Conservation (phyloP, 805 yeast species). For the Clavispora vitiphila region DNA sequence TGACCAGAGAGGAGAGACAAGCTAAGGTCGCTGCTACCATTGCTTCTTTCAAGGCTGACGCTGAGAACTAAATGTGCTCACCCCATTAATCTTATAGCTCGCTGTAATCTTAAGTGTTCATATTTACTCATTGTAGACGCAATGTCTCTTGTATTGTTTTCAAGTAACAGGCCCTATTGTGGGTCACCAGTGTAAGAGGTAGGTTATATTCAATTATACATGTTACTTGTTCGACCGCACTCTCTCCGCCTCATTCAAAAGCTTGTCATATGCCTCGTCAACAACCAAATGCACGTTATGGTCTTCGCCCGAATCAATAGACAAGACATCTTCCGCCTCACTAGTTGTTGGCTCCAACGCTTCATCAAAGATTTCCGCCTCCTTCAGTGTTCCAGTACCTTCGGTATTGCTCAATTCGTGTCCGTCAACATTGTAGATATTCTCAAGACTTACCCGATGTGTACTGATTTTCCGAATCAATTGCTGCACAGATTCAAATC, state of each 20-base stretch:
- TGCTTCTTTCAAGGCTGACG: constrained; percentile 69
- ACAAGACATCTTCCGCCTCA: constrained; percentile 15
- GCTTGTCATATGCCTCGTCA: constrained; percentile 70
- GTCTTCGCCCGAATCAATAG: constrained; percentile 26
- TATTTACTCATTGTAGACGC: background rate
- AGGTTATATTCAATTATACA: background rate
- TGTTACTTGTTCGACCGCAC: constrained; percentile 48
- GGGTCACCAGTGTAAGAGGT: too few species aligned
- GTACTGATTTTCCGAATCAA: constrained; percentile 60
- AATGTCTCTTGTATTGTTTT: background rate
- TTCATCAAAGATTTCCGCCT: constrained; percentile 3
- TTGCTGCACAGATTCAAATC: constrained; percentile 64
- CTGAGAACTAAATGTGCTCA: constrained; percentile 25
- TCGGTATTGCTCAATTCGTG: background rate
- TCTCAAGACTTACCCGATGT: constrained; percentile 47
- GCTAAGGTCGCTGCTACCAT: constrained; percentile 90
- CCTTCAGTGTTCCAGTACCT: background rate
- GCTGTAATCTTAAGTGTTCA: constrained; percentile 1
- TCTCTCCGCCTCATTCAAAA: constrained; percentile 61
- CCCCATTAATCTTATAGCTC: constrained; percentile 1
- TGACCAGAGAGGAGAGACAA: constrained; percentile 86
- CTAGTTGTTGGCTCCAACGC: constrained; percentile 2
- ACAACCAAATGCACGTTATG: constrained; percentile 40
- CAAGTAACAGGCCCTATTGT: too few species aligned
- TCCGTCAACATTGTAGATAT: constrained; percentile 33